A percentile compares a stretch with the other conserved stretches of the same genome.
Conservation (phyloP, 2,329 filamentous ascomycete species). For the Fusarium nodosum region DNA sequence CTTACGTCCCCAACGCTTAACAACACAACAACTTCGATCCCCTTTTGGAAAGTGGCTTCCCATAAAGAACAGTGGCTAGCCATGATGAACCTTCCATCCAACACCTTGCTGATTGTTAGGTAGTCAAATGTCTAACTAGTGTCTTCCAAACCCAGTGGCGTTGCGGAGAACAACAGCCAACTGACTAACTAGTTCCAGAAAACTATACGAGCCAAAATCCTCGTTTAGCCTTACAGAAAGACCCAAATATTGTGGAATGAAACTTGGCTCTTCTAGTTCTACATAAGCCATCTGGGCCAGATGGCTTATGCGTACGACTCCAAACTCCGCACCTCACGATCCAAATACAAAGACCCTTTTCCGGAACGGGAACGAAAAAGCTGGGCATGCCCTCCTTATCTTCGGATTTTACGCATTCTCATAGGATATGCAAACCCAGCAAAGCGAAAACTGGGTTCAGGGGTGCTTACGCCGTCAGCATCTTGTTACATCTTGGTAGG, state of each 20-base stretch:
- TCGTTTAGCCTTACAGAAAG: background rate
- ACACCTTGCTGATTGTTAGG: background rate
- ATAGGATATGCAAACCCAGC: background rate
- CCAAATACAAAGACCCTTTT: background rate
- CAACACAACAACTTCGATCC: background rate
- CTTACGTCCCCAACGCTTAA: background rate
- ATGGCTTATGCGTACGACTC: background rate
- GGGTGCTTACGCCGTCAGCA: conserved; percentile 1
- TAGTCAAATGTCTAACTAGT: background rate
- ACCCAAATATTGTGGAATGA: background rate
- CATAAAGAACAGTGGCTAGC: background rate
- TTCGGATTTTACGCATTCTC: background rate
- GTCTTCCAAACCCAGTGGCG: background rate
- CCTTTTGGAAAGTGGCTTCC: background rate
- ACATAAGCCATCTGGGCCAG: background rate
- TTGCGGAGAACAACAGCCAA: background rate
- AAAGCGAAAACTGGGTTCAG: background rate
- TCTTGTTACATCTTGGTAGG: conserved; percentile 1
- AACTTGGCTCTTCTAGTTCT: background rate
- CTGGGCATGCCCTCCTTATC: background rate
- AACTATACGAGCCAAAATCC: background rate
- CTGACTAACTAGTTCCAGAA: background rate
- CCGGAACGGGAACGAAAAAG: background rate
- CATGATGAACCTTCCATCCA: background rate
- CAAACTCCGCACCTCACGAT: background rate